A percentile compares a stretch with the other conserved stretches of the same genome.
Conservation (phyloP, 176 grass and related monocot species). For the Tillandsia leiboldiana region DNA sequence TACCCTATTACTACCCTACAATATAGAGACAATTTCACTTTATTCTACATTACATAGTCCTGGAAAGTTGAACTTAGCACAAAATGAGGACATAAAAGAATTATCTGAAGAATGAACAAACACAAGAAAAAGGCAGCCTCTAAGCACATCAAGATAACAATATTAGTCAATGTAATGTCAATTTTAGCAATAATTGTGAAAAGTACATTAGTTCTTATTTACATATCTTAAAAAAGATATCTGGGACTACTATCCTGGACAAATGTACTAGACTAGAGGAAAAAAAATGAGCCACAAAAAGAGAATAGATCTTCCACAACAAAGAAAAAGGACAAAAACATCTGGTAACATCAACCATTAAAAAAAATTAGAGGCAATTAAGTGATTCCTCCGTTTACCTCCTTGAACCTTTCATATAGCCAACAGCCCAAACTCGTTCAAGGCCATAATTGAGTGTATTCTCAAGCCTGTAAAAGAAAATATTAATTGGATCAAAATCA, state of each 20-base stretch:
- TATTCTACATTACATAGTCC: not conserved
- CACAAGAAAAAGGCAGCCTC: not conserved
- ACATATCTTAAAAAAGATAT: too few species aligned
- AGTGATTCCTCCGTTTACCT: slow-evolving; percentile 26
- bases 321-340: not conserved
- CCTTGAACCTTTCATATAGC: slow-evolving; percentile 60
- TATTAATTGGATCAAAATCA: not conserved
- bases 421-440: slow-evolving; percentile 68
- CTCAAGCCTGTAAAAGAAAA: slow-evolving; percentile 39
- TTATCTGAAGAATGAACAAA: not conserved
- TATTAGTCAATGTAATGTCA: too few species aligned
- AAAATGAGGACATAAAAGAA: not conserved
- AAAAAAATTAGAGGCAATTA: not conserved
- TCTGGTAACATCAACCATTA: not conserved
- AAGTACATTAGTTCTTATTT: too few species aligned
- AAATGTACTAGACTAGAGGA: not conserved
- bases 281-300: not conserved
- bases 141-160: too few species aligned
- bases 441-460: slow-evolving; percentile 73
- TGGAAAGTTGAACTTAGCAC: not conserved
- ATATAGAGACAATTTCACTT: not conserved
- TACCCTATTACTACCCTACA: slow-evolving; percentile 47
- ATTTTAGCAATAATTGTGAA: too few species aligned
- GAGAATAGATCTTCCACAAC: not conserved
- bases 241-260: too few species aligned